Evolutionary conservation across 306 rosid species (phyloP).

Genomic region (Geum urbanum): DNA sequence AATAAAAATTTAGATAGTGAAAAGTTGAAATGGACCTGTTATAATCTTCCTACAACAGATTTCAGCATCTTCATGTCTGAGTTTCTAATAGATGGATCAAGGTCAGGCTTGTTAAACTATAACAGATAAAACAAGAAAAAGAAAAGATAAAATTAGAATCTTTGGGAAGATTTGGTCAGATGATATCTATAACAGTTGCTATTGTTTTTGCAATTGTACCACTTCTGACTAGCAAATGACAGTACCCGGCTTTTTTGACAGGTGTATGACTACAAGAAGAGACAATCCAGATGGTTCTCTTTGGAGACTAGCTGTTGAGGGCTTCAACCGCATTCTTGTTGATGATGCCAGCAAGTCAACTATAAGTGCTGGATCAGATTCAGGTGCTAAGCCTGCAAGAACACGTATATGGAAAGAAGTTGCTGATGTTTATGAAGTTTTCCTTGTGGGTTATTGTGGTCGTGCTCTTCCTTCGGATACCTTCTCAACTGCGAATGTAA

Average conservation of each 20-base stretch:
- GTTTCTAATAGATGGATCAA: constrained; percentile 10
- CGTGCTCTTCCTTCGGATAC: constrained; percentile 85
- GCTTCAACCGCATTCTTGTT: constrained; percentile 60
- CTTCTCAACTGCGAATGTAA: constrained; percentile 52
- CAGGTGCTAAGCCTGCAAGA: constrained; percentile 57
- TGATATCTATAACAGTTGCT: constrained; percentile 7
- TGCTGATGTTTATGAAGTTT: constrained; percentile 87
- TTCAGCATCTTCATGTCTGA: too few relatives aligned
- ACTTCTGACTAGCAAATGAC: constrained; percentile 18
- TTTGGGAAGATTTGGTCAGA: not conserved
- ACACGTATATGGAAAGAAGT: constrained; percentile 92
- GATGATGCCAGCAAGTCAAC: constrained; percentile 51
- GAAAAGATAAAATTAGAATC: not conserved
- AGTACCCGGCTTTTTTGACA: constrained; percentile 27
- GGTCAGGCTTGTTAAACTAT: not conserved
- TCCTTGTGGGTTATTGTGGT: constrained; percentile 94
- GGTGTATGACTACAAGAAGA: constrained; percentile 97
- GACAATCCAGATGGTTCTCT: constrained; percentile 81
- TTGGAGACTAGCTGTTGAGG: constrained; percentile 87
- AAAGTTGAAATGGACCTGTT: not conserved
- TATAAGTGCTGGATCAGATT: constrained; percentile 38
- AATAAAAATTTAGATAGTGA: not conserved
- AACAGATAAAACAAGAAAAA: not conserved
- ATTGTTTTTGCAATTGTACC: constrained; percentile 1
- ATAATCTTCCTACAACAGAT: not conserved